A percentile compares a stretch with the other conserved stretches of the same genome.
Evolutionary conservation across 2,329 filamentous ascomycete genomes (phyloP).

Genomic region (Xylaria sp.): DNA sequence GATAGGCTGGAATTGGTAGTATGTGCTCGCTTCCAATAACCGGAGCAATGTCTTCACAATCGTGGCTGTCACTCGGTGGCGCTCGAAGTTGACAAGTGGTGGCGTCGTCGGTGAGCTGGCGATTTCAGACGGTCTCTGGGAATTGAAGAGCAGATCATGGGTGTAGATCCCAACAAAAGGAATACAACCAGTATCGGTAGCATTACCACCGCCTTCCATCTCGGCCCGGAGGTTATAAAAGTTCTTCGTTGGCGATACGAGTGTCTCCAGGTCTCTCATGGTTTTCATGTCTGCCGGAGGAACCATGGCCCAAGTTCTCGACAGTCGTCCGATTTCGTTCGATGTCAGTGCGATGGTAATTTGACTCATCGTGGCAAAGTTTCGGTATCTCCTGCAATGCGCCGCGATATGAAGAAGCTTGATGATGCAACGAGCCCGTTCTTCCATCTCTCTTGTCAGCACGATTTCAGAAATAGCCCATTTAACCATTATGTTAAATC

Average conservation of each 20-base stretch:
- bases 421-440: conserved; percentile 69
- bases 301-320: conserved; percentile 66
- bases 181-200: conserved; percentile 65
- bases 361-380: conserved; percentile 80
- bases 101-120: conserved; percentile 60
- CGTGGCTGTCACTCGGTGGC: conserved; percentile 67
- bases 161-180: conserved; percentile 82
- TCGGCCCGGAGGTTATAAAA: conserved; percentile 71
- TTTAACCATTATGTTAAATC: conserved; percentile 85
- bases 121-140: conserved; percentile 71
- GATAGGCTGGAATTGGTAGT: conserved; percentile 68
- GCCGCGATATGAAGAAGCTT: conserved; percentile 78
- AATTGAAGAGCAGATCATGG: conserved; percentile 76
- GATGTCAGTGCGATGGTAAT: conserved; percentile 72
- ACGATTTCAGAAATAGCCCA: conserved; percentile 79
- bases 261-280: conserved; percentile 61
- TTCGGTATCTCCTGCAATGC: conserved; percentile 69
- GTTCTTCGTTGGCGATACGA: conserved; percentile 73
- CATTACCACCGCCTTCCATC: conserved; percentile 62
- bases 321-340: conserved; percentile 63
- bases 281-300: conserved; percentile 59
- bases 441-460: conserved; percentile 64
- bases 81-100: conserved; percentile 76
- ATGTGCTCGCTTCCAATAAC: conserved; percentile 71
- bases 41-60: conserved; percentile 76